These are phyloP conservation scores for Verruconis gallopava DNA, from an alignment of 2,329 filamentous ascomycete species.

Conservation along the genomic window DNA sequence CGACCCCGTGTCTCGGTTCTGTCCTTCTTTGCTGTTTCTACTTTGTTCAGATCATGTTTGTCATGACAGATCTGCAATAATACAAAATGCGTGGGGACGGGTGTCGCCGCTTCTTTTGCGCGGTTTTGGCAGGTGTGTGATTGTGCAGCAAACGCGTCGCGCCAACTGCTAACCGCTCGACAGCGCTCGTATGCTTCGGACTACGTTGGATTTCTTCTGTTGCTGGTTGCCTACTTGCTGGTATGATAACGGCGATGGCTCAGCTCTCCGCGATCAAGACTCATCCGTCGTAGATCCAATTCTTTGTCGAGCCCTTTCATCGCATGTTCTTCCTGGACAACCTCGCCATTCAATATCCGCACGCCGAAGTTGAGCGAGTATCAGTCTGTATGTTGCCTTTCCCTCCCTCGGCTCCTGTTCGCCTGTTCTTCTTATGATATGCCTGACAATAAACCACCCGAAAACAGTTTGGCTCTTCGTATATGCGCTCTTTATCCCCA, in stretches of 20 bases:
- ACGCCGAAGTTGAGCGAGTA: constrained; percentile 74
- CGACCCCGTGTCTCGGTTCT: too few species aligned
- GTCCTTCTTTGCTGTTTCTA: too few species aligned
- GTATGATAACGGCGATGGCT: too few species aligned
- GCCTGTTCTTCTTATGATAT: not conserved
- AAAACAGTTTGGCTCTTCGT: constrained; percentile 56
- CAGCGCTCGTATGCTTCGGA: constrained; percentile 78
- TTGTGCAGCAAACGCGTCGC: not conserved
- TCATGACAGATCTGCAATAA: too few species aligned
- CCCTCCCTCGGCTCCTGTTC: too few species aligned
- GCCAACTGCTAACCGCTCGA: constrained; percentile 10
- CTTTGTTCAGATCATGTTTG: too few species aligned
- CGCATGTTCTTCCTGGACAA: constrained; percentile 89
- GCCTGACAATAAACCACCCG: too few species aligned
- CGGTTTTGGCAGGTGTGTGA: not conserved
- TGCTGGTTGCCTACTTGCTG: constrained; percentile 55
- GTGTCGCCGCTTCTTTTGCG: not conserved
- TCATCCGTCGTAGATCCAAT: constrained; percentile 40
- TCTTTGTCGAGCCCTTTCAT: constrained; percentile 74
- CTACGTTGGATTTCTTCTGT: constrained; percentile 62
- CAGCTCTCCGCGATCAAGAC: too few species aligned
- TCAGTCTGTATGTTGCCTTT: constrained; percentile 57
- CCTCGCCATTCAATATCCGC: constrained; percentile 70
- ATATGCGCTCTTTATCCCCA: constrained; percentile 62
- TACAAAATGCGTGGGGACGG: not conserved